phyloP scores from a whole-genome alignment of 2,329 filamentous ascomycete genomes.

The Fusarium sp. region DNA sequence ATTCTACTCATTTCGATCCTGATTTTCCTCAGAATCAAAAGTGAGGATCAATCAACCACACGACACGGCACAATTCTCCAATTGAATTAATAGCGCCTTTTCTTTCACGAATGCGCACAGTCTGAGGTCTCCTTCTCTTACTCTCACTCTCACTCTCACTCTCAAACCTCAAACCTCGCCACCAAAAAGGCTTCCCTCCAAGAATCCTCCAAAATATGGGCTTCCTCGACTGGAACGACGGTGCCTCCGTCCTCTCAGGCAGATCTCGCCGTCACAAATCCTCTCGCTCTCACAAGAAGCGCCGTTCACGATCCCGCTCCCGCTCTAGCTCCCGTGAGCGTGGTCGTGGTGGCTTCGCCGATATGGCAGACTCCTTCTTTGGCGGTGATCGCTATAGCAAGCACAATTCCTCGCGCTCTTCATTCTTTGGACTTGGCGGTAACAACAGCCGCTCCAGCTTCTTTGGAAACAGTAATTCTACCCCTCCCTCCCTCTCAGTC shows the following conservation, averaged over 20 bases:
- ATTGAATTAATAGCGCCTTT: not conserved
- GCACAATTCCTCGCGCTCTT: conserved; percentile 54
- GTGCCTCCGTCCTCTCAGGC: conserved; percentile 45
- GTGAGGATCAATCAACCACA: not conserved
- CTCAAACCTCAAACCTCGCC: not conserved
- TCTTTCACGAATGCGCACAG: conserved; percentile 13
- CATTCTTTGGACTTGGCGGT: conserved; percentile 59
- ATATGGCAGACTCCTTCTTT: conserved; percentile 47
- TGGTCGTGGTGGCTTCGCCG: conserved; percentile 46
- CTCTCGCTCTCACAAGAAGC: conserved; percentile 48
- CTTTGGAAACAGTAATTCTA: conserved; percentile 53
- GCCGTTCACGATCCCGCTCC: conserved; percentile 51
- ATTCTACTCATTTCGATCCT: conserved; percentile 3
- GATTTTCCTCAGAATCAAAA: not conserved
- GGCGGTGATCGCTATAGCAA: conserved; percentile 48
- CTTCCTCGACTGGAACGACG: conserved; percentile 49
- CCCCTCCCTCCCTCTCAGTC: not conserved
- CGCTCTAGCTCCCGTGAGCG: conserved; percentile 49
- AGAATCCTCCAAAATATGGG: conserved; percentile 37
- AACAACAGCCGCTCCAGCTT: conserved; percentile 57
- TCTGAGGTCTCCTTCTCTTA: not conserved
- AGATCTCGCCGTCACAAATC: conserved; percentile 43
- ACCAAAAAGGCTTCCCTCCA: not conserved
- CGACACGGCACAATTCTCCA: not conserved
- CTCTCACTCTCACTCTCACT: not conserved